Base-by-base conservation (phyloP, 2,329 filamentous ascomycete species). In the Emmonsiellopsis sp. region DNA sequence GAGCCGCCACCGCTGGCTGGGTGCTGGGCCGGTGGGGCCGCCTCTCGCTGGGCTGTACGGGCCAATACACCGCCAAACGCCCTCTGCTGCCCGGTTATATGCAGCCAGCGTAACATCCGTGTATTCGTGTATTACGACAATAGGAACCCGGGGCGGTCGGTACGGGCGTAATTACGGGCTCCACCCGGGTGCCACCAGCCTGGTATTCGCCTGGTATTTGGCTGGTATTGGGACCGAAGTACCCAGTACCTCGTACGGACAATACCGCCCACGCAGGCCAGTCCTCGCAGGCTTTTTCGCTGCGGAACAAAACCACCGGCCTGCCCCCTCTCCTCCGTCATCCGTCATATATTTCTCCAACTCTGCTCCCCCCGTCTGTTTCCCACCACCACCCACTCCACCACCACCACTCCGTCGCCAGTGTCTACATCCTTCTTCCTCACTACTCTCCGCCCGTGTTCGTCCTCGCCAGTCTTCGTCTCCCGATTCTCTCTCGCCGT, bases 301-400 rank as follows among this genome's bases (percentile, higher is more conserved):
- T 52, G 42, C 44, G 50, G 50, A 52, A 52, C 41, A 52, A 46
- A 52, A 46, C 13, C 26, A 37, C 7, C 13, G 15, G 45, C 40
- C 42, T 40, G 32, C 41, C 50, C 49, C 15, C 15, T 41, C 32
- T 32, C 26, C 7, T 13, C 38, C 41, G 38, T 51, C 41, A 34
- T 47, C 35, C 41, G 42, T 31, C 50, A 52, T 53, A 48, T 53
- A n/a, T 48, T 15, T 31, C n/a, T 51, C 26, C n/a, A 37, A 15
- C 31, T 51, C 26, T 20, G 10, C 35, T 53, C 20, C 10, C 34
- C 31, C 44, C n/a, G 7, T 15, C 32, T 30, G 11, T 16, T 42
- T n/a, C 11, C 7, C 6, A 41, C 30, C 30, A 20, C 16, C 26
- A 15, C 37, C 42, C n/a, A 0, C 16, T 11, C 42, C 45, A 53